phyloP scores from a whole-genome alignment of 257 asterid species.

The Nicotiana sylvestris region DNA sequence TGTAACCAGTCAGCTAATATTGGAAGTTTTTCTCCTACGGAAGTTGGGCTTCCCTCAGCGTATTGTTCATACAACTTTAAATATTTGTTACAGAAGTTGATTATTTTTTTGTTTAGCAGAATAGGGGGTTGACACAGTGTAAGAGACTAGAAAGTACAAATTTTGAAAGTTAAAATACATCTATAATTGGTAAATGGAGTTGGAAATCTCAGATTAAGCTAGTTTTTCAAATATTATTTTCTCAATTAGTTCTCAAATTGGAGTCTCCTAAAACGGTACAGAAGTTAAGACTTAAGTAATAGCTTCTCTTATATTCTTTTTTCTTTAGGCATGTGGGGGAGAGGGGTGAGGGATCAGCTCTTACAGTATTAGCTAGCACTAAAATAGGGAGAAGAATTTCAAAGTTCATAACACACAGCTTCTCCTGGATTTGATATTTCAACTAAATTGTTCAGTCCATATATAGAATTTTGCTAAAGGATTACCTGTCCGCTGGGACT shows the following conservation, averaged over 20 bases:
- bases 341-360: background rate
- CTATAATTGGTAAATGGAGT: background rate
- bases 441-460: background rate
- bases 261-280: background rate
- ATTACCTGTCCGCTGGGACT: slow-evolving; percentile 84
- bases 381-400: background rate
- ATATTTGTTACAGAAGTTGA: background rate
- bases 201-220: background rate
- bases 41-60: too few relatives aligned
- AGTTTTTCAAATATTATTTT: background rate
- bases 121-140: background rate
- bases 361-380: background rate
- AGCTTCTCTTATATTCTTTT: too few relatives aligned
- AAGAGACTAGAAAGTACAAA: background rate
- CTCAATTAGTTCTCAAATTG: too few relatives aligned
- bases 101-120: background rate
- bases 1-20: too few relatives aligned
- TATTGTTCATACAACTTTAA: background rate
- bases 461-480: background rate
- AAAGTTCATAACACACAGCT: background rate
- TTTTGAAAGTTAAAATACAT: background rate
- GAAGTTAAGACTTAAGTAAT: background rate
- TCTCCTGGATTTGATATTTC: background rate
- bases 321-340: background rate
- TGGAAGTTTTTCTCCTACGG: too few relatives aligned